A percentile compares a stretch with the other conserved stretches of the same genome.
phyloP scores from a whole-genome alignment of 768 basidiomycete genomes.

The Artomyces pyxidatus region DNA sequence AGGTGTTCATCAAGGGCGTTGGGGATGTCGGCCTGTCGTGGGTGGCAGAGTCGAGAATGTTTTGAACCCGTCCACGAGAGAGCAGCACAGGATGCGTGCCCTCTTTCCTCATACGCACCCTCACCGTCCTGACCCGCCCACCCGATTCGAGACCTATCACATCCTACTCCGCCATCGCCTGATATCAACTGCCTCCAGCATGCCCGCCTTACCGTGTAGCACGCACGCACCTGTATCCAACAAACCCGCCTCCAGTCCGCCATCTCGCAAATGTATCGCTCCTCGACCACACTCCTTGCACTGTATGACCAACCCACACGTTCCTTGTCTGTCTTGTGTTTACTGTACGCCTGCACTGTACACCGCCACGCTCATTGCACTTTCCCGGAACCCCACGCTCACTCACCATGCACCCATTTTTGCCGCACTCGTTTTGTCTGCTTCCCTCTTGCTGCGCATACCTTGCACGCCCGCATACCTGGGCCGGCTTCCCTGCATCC shows the following conservation, averaged over 20 bases:
- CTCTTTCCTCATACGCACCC: neutral
- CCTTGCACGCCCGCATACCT: neutral
- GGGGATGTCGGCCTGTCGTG: conserved; percentile 16
- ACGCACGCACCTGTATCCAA: neutral
- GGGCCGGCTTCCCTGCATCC: neutral
- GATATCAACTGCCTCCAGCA: too few relatives aligned
- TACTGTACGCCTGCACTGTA: neutral
- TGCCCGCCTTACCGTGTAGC: neutral
- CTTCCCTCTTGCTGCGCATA: neutral
- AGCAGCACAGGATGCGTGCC: neutral
- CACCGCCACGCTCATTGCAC: too few relatives aligned
- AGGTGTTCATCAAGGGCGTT: conserved; percentile 12
- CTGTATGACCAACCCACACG: neutral
- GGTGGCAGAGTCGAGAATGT: conserved; percentile 4
- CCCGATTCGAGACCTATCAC: neutral
- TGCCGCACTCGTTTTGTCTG: neutral
- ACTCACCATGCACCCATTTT: neutral
- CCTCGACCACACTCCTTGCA: neutral
- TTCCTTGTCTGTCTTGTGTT: neutral
- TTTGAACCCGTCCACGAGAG: neutral
- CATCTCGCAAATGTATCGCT: too few relatives aligned
- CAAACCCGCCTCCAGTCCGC: neutral
- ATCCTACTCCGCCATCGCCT: too few relatives aligned
- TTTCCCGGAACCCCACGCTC: too few relatives aligned
- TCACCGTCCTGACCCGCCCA: neutral